phyloP scores from a whole-genome alignment of 139 green algal genomes.

The Volvox africanus region DNA sequence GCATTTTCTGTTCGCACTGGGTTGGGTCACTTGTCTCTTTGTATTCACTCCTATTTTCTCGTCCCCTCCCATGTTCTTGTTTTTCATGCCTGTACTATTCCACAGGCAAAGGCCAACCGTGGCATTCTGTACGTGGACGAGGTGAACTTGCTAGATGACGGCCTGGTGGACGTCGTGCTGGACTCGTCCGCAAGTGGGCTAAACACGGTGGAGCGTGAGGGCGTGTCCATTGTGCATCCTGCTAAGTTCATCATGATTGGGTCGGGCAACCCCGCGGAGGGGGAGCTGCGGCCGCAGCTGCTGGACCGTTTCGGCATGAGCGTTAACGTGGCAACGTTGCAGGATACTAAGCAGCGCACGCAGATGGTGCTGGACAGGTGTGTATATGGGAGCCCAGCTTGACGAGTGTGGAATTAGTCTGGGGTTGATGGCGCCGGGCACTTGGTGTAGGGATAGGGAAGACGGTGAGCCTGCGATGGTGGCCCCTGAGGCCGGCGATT shows the following conservation, averaged over 20 bases:
- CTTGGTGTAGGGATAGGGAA: neutral
- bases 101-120: slow-evolving; percentile 79
- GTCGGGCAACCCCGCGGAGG: slow-evolving; percentile 87
- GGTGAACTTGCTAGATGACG: slow-evolving; percentile 89
- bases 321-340: slow-evolving; percentile 86
- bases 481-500: neutral
- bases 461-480: neutral
- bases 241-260: slow-evolving; percentile 97
- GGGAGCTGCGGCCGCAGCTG: slow-evolving; percentile 95
- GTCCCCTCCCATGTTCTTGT: too few species aligned
- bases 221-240: slow-evolving; percentile 91
- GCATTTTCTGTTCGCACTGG: too few species aligned
- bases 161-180: slow-evolving; percentile 87
- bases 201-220: slow-evolving; percentile 98
- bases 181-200: slow-evolving; percentile 82
- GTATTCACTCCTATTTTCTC: too few species aligned
- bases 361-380: slow-evolving; percentile 88
- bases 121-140: slow-evolving; percentile 91
- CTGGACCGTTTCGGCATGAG: slow-evolving; percentile 95
- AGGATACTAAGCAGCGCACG: slow-evolving; percentile 80
- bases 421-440: too few species aligned
- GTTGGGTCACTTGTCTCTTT: too few species aligned
- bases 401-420: too few species aligned
- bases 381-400: neutral
- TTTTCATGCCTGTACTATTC: too few species aligned